Percentiles rank a stretch among this genome's conserved stretches.
Evolutionary conservation across 2,329 filamentous ascomycete species (phyloP).

Genomic region (Penicillium sp.): DNA sequence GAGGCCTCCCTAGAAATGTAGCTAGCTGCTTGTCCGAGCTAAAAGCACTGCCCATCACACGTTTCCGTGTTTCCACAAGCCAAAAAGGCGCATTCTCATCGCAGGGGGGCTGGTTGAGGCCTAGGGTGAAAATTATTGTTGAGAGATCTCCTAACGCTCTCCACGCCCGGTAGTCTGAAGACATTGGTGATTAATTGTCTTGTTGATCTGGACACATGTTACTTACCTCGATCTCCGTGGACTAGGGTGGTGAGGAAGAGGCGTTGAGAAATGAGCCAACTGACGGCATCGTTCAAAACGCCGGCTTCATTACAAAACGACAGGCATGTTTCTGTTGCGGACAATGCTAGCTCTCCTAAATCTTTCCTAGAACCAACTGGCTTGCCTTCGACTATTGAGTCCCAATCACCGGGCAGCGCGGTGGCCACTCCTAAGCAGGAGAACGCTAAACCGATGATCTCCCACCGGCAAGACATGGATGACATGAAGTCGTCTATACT

Average conservation of each 20-base stretch:
- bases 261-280: background rate
- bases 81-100: constrained; percentile 18
- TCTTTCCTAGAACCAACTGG: background rate
- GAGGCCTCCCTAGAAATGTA: constrained; percentile 29
- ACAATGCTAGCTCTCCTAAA: background rate
- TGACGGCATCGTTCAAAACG: constrained; percentile 2
- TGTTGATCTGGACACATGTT: background rate
- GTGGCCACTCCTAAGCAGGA: background rate
- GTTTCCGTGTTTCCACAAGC: constrained; percentile 22
- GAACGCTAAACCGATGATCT: constrained; percentile 3
- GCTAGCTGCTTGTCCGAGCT: constrained; percentile 28
- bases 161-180: constrained; percentile 45
- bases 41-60: constrained; percentile 24
- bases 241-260: background rate
- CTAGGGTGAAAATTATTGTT: constrained; percentile 44
- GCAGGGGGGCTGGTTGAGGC: constrained; percentile 38
- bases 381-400: background rate
- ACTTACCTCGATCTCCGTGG: constrained; percentile 1
- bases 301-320: constrained; percentile 4
- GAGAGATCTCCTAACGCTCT: constrained; percentile 45
- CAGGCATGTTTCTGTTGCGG: constrained; percentile 1
- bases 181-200: background rate
- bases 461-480: constrained; percentile 1
- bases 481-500: background rate
- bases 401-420: background rate